These are phyloP conservation scores for Vitellaria paradoxa DNA, from an alignment of 179 eudicot genomes.

Conservation along the genomic window DNA sequence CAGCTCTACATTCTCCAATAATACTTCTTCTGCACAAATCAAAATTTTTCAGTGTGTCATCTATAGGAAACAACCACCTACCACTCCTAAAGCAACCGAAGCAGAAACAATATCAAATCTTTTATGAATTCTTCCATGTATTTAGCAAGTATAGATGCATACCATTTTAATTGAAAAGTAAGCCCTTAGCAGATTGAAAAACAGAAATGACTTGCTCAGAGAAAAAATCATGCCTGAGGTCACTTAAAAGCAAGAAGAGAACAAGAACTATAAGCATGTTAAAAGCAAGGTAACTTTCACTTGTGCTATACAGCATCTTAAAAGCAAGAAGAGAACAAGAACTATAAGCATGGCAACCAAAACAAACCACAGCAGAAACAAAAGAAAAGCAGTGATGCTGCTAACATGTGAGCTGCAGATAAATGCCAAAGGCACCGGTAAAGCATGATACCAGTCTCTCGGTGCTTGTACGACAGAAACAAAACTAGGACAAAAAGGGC, in stretches of 20 bases:
- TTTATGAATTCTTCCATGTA: neutral
- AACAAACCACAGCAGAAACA: neutral
- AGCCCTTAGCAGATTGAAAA: no score
- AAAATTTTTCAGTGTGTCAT: neutral
- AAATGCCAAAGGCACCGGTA: neutral
- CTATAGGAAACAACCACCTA: neutral
- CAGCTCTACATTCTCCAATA: conserved; percentile 86
- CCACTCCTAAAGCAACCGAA: neutral
- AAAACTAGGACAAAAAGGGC: no score
- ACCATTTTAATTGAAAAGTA: neutral
- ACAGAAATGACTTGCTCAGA: neutral
- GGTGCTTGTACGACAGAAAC: neutral
- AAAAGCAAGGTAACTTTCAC: no score
- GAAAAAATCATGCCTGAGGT: neutral
- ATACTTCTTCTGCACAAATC: conserved; percentile 74
- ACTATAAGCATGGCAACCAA: neutral
- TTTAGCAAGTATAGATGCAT: neutral
- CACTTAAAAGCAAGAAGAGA: neutral
- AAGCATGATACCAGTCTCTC: neutral
- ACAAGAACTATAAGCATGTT: no score
- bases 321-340: neutral
- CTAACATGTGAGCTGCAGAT: neutral
- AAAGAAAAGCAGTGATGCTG: neutral
- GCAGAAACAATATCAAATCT: neutral
- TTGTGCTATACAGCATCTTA: neutral